Base-by-base conservation (phyloP, 495 filamentous ascomycete genomes). In the Xylaria flabelliformis region DNA sequence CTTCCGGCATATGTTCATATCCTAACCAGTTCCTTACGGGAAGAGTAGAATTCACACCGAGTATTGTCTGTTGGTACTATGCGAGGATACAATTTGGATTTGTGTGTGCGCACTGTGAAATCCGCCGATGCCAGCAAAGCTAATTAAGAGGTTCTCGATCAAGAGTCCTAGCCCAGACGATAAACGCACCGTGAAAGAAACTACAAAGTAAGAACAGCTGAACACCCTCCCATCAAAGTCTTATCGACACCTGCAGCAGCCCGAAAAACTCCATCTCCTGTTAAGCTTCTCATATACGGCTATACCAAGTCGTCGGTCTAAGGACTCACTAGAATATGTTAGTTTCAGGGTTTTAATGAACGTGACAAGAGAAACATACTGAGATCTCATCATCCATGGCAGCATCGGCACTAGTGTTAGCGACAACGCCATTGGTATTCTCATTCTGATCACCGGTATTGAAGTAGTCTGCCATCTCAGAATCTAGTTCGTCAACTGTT, bases 381-480 rank as follows among this genome's bases (percentile, higher is more conserved):
- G 83, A 79, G 70, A 85, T 83, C 66, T 86, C 85, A 50, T 85
- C 85, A 72, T 86, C 83, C 85, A 86, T 86, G 4, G 81, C 72
- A n/a, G 83, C 87, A 71, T 89, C 87, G 53, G 82, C 83, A 44
- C 41, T 42, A 12, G 61, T 59, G 74, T 81, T 84, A 64, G 84
- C 78, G 24, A 76, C 78, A 51, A 74, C 74, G 65, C 84, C 86
- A 32, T 80, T 80, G 51, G 85, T 82, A 53, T 84, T 85, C 70
- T 79, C 80, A 41, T 76, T 80, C 77, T 78, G 76, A 50, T 76
- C 73, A 29, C 55, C 80, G 32, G 81, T 77, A 5, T 84, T 88
- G 75, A 95, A 97, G 83, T 97, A 97, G 75, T 98, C 95, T 8
- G 88, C 88, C 95, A 98, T 97, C 76, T 98, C 95, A 9, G 92